phyloP scores from a whole-genome alignment of 1,139 yeast genomes.

The Debaryomyces sp. region DNA sequence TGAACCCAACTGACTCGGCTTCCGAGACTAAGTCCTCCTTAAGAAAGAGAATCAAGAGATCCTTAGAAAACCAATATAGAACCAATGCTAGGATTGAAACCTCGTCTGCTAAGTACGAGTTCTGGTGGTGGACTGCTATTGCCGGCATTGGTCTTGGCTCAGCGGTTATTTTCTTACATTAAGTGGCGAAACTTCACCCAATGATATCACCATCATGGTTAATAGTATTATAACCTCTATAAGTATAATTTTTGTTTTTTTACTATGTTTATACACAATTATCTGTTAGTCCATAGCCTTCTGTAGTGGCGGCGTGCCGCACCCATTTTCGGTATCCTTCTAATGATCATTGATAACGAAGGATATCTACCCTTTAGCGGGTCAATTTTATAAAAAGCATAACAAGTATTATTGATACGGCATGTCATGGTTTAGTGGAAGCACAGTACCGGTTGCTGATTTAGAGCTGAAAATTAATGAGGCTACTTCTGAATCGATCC shows the following conservation, averaged over 20 bases:
- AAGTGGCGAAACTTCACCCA: neutral
- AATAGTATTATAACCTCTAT: neutral
- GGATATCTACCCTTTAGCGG: neutral
- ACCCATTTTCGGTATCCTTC: neutral
- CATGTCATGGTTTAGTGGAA: conserved; percentile 68
- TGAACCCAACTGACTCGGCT: conserved; percentile 74
- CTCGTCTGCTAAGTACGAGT: conserved; percentile 45
- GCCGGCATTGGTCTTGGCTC: conserved; percentile 29
- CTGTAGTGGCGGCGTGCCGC: neutral
- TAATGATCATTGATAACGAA: conserved; percentile 1
- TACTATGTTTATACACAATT: conserved; percentile 1
- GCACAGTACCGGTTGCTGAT: conserved; percentile 45
- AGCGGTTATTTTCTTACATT: conserved; percentile 23
- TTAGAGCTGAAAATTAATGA: conserved; percentile 68
- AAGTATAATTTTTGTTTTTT: neutral
- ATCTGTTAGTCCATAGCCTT: neutral
- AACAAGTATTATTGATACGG: neutral
- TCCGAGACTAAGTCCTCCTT: conserved; percentile 43
- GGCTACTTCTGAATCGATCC: conserved; percentile 89
- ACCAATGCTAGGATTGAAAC: conserved; percentile 68
- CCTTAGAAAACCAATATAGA: conserved; percentile 77
- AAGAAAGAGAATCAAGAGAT: conserved; percentile 59
- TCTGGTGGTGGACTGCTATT: conserved; percentile 48
- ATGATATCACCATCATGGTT: neutral
- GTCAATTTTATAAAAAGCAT: neutral